Conservation (phyloP, 2,329 filamentous ascomycete genomes). For the Beauveria caledonica region DNA sequence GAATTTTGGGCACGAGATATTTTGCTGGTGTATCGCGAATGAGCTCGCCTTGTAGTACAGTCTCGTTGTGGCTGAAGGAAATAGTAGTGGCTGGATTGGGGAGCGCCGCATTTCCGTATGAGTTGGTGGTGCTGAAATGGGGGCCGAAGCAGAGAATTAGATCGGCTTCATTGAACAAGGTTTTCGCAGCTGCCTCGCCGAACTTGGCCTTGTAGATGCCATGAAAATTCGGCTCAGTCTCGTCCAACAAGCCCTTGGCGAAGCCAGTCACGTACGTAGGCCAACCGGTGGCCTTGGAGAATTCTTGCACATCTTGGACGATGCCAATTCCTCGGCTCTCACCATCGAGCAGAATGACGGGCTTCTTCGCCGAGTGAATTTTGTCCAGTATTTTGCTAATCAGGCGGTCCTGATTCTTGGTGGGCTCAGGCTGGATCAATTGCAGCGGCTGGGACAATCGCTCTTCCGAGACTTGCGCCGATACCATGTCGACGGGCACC, state of each 20-base stretch:
- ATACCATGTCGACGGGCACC: constrained; percentile 45
- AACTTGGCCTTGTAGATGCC: constrained; percentile 39
- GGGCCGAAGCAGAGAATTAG: constrained; percentile 39
- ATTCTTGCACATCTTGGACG: constrained; percentile 30
- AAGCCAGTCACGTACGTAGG: constrained; percentile 40
- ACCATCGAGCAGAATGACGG: constrained; percentile 45
- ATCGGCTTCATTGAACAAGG: constrained; percentile 33
- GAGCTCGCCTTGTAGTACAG: constrained; percentile 23
- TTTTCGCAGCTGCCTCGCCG: constrained; percentile 25
- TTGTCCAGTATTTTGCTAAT: constrained; percentile 29
- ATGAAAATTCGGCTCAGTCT: constrained; percentile 37
- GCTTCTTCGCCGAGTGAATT: constrained; percentile 37
- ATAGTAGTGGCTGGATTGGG: constrained; percentile 27
- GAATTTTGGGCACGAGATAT: constrained; percentile 17
- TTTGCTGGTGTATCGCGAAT: constrained; percentile 22
- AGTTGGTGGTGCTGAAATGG: constrained; percentile 39
- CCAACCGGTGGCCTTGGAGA: constrained; percentile 35
- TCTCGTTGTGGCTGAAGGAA: constrained; percentile 24
- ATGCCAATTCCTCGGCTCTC: constrained; percentile 36
- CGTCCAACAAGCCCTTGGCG: constrained; percentile 43
- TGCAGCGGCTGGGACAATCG: constrained; percentile 22
- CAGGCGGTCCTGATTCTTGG: constrained; percentile 19
- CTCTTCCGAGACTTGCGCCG: constrained; percentile 23
- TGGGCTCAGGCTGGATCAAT: constrained; percentile 12
- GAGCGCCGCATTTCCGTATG: constrained; percentile 28